Percentiles rank a stretch among this genome's conserved stretches.
These are phyloP conservation scores for Quercus lobata DNA, from an alignment of 331 rosid genomes.

Conservation along the genomic window DNA sequence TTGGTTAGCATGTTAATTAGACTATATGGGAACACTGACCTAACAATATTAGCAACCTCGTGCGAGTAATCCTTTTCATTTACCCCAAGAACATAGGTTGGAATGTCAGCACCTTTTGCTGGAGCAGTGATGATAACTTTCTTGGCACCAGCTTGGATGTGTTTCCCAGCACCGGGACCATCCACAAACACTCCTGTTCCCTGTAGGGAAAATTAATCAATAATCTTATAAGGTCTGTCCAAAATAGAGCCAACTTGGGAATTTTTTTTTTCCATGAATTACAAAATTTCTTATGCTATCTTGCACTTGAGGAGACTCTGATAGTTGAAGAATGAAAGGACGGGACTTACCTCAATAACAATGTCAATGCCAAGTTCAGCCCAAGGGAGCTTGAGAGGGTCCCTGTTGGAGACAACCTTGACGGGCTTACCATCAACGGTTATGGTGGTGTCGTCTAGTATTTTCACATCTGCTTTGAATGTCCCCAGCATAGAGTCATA, in stretches of 20 bases:
- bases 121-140: conserved; percentile 98
- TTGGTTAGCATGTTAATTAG: background rate
- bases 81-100: conserved; percentile 90
- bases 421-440: conserved; percentile 87
- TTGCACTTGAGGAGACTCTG: background rate
- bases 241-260: background rate
- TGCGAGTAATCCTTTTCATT: conserved; percentile 77
- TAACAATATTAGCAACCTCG: conserved; percentile 66
- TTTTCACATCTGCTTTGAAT: conserved; percentile 85
- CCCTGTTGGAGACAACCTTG: conserved; percentile 89
- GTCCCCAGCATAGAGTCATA: conserved; percentile 95
- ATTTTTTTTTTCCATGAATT: too few relatives aligned
- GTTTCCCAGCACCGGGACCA: conserved; percentile 98
- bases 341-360: conserved; percentile 73
- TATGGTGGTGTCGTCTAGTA: conserved; percentile 62
- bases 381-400: conserved; percentile 98
- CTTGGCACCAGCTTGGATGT: conserved; percentile 99
- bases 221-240: background rate
- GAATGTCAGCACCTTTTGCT: conserved; percentile 98
- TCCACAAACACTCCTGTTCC: conserved; percentile 99
- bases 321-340: background rate
- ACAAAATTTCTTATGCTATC: background rate
- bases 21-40: conserved; percentile 34
- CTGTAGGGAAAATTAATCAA: conserved; percentile 32
- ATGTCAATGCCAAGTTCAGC: conserved; percentile 96